A percentile compares a stretch with the other conserved stretches of the same genome.
These are phyloP conservation scores for Hyaloscypha hepaticicola DNA, from an alignment of 495 filamentous ascomycete species.

Conservation along the genomic window DNA sequence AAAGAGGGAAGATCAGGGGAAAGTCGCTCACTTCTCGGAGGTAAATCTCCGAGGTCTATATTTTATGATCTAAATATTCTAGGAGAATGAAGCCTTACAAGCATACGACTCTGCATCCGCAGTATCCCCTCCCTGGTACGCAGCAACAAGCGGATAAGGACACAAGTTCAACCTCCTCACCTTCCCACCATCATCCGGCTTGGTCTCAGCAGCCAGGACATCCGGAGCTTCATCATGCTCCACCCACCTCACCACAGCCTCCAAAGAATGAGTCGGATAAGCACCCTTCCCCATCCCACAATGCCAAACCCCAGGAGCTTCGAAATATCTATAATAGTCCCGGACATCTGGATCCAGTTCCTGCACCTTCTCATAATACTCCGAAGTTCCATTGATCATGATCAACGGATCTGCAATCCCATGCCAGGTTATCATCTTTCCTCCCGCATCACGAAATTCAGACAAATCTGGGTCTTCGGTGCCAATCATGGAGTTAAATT, in stretches of 20 bases:
- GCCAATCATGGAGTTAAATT: constrained; percentile 37
- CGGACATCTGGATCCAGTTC: background rate
- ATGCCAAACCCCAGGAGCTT: constrained; percentile 38
- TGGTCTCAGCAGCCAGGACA: constrained; percentile 23
- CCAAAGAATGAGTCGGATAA: constrained; percentile 28
- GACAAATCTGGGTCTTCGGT: constrained; percentile 43
- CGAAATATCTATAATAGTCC: constrained; percentile 38
- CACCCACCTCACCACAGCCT: constrained; percentile 43
- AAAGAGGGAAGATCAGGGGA: too few relatives aligned
- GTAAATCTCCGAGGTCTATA: too few relatives aligned
- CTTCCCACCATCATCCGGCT: background rate
- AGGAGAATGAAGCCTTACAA: too few relatives aligned
- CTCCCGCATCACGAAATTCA: constrained; percentile 37
- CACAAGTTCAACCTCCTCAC: background rate
- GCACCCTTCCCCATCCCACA: constrained; percentile 32
- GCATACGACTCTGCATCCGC: background rate
- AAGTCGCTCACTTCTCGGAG: too few relatives aligned
- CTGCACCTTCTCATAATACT: background rate
- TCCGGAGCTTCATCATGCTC: constrained; percentile 41
- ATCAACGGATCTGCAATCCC: constrained; percentile 39
- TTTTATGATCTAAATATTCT: too few relatives aligned
- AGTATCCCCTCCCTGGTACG: constrained; percentile 12
- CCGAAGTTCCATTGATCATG: constrained; percentile 11
- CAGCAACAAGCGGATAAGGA: background rate
- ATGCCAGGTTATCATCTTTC: constrained; percentile 48